These are phyloP conservation scores for Musa troglodytarum DNA, from an alignment of 176 grass and related monocot genomes.

Conservation along the genomic window DNA sequence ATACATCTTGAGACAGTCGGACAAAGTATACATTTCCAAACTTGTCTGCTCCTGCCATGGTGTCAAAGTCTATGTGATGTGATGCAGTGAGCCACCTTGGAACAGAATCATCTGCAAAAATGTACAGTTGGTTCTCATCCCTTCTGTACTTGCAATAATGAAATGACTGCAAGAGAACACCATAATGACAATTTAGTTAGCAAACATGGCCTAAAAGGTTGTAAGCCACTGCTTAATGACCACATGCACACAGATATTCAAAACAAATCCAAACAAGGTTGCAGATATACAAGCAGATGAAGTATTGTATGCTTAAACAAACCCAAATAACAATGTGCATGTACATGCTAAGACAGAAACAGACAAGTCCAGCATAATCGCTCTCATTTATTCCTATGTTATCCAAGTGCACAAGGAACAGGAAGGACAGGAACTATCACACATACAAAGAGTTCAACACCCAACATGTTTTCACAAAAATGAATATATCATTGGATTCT, in stretches of 20 bases:
- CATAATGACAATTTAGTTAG: constrained; percentile 31
- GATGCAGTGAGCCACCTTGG: constrained; percentile 91
- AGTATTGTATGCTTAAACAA: too few relatives aligned
- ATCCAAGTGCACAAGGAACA: not conserved
- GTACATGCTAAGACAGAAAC: too few relatives aligned
- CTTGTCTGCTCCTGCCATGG: constrained; percentile 92
- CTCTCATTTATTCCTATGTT: not conserved
- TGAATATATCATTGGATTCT: too few relatives aligned
- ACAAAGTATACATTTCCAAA: constrained; percentile 97
- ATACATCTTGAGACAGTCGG: constrained; percentile 84
- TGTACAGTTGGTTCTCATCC: constrained; percentile 95
- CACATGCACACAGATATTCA: not conserved
- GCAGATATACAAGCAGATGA: too few relatives aligned
- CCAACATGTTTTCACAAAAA: too few relatives aligned
- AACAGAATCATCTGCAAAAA: constrained; percentile 88
- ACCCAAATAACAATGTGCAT: too few relatives aligned
- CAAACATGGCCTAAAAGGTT: constrained; percentile 2
- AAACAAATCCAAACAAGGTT: not conserved
- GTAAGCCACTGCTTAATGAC: not conserved
- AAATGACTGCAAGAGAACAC: constrained; percentile 61
- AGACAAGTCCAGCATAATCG: not conserved
- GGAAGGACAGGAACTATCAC: too few relatives aligned
- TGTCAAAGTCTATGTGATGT: constrained; percentile 99
- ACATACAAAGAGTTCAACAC: too few relatives aligned
- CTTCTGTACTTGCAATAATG: constrained; percentile 99